Evolutionary conservation across 2,329 filamentous ascomycete species (phyloP).

Genomic region (Macrophomina tecta): DNA sequence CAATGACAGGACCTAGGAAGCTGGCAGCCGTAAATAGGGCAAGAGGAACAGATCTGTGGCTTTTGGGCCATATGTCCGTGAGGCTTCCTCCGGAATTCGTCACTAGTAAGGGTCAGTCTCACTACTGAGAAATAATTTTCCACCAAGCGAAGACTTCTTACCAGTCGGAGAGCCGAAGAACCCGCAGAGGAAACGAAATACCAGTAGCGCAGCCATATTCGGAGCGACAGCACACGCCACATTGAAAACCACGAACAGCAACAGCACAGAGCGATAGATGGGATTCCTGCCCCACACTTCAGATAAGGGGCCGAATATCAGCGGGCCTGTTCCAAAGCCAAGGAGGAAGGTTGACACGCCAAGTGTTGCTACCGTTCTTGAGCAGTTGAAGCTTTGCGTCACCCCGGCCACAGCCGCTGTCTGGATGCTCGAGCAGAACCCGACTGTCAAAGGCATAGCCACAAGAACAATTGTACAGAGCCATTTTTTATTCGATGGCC

Average conservation of each 20-base stretch:
- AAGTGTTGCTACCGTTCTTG: constrained; percentile 33
- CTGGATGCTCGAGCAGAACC: constrained; percentile 50
- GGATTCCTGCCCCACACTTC: constrained; percentile 61
- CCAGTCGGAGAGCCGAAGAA: constrained; percentile 68
- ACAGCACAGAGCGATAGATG: constrained; percentile 57
- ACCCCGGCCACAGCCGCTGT: constrained; percentile 52
- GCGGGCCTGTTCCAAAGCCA: constrained; percentile 56
- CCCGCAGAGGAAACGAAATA: constrained; percentile 58
- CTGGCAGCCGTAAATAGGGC: constrained; percentile 58
- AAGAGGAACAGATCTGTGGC: constrained; percentile 77
- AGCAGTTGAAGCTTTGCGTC: constrained; percentile 14
- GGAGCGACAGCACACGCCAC: constrained; percentile 52
- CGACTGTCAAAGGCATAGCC: constrained; percentile 29
- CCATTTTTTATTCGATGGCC: constrained; percentile 29
- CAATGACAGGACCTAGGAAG: constrained; percentile 48
- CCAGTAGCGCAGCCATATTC: constrained; percentile 50
- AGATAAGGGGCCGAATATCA: constrained; percentile 61
- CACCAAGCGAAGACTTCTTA: constrained; percentile 50
- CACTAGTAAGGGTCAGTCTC: not conserved
- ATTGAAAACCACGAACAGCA: constrained; percentile 61
- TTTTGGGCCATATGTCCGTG: constrained; percentile 75
- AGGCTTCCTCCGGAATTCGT: constrained; percentile 53
- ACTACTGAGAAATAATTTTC: constrained; percentile 29
- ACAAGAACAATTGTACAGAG: constrained; percentile 29
- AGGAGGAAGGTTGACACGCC: constrained; percentile 59